Percentiles rank a stretch among this genome's conserved stretches.
Conservation (phyloP, 1,284 basidiomycete species). For the Marasmius oreades region DNA sequence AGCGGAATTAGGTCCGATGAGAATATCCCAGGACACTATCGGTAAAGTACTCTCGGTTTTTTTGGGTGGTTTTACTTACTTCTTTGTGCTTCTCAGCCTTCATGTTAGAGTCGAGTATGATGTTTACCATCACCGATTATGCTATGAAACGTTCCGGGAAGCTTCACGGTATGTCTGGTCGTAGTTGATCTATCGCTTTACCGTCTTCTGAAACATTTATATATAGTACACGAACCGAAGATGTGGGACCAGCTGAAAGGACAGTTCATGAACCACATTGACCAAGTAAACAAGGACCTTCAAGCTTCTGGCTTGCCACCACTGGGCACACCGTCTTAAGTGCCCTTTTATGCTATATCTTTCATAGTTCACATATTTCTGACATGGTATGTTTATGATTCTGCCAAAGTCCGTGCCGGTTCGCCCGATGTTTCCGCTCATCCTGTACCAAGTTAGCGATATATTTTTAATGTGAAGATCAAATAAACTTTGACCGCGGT, state of each 20-base stretch:
- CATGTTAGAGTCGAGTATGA: constrained; percentile 65
- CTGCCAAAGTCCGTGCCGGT: too few relatives aligned
- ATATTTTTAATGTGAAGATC: too few relatives aligned
- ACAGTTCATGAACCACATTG: constrained; percentile 55
- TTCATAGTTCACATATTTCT: too few relatives aligned
- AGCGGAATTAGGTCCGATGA: constrained; percentile 45
- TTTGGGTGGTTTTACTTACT: neutral
- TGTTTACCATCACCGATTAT: constrained; percentile 59
- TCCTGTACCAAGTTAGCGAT: too few relatives aligned
- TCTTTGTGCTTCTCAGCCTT: constrained; percentile 35
- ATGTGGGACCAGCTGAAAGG: constrained; percentile 61
- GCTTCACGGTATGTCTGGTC: constrained; percentile 42
- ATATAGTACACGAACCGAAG: constrained; percentile 48
- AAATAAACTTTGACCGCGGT: too few relatives aligned
- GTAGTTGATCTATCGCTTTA: neutral
- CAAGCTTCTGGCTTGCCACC: constrained; percentile 40
- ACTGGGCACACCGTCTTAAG: neutral
- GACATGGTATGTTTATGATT: too few relatives aligned
- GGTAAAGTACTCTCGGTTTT: constrained; percentile 30
- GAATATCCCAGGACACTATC: constrained; percentile 51
- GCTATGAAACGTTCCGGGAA: constrained; percentile 56
- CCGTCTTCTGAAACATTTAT: neutral
- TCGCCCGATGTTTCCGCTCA: too few relatives aligned
- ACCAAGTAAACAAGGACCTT: constrained; percentile 51
- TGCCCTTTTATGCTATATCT: too few relatives aligned